Conservation (phyloP, 164 flowering plant genomes). For the Stephania japonica region DNA sequence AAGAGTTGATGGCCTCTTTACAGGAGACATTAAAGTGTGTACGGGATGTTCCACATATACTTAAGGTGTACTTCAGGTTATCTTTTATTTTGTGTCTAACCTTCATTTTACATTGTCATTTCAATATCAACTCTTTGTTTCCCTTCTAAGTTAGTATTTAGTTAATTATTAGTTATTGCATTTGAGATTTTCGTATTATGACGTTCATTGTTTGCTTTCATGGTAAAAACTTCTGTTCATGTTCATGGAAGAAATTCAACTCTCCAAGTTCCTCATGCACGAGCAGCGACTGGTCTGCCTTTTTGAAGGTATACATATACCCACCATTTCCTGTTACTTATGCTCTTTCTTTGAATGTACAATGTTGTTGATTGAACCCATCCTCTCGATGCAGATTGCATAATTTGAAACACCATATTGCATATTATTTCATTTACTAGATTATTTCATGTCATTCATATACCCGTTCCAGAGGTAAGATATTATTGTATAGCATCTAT, state of each 20-base stretch:
- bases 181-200: background rate
- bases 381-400: background rate
- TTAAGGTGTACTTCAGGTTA: slow-evolving; percentile 48
- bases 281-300: slow-evolving; percentile 66
- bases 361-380: background rate
- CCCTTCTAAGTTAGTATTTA: background rate
- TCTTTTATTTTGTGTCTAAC: background rate
- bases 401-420: background rate
- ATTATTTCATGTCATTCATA: background rate
- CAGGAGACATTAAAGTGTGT: slow-evolving; percentile 78
- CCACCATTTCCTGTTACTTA: slow-evolving; percentile 6
- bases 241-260: slow-evolving; percentile 58
- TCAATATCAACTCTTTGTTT: background rate
- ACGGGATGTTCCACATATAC: slow-evolving; percentile 71
- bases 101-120: slow-evolving; percentile 3
- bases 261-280: slow-evolving; percentile 79
- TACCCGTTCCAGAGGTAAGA: no score
- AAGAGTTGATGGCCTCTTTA: slow-evolving; percentile 69
- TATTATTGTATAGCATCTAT: background rate
- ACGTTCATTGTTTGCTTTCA: background rate
- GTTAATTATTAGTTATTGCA: background rate
- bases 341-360: slow-evolving; percentile 7
- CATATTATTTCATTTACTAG: background rate
- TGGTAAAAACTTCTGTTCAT: background rate
- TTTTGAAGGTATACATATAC: slow-evolving; percentile 69